Evolutionary conservation across 2,329 filamentous ascomycete species (phyloP), one percentile per base, ranked within the genome.

Genomic region (Fusarium caatingaense): DNA sequence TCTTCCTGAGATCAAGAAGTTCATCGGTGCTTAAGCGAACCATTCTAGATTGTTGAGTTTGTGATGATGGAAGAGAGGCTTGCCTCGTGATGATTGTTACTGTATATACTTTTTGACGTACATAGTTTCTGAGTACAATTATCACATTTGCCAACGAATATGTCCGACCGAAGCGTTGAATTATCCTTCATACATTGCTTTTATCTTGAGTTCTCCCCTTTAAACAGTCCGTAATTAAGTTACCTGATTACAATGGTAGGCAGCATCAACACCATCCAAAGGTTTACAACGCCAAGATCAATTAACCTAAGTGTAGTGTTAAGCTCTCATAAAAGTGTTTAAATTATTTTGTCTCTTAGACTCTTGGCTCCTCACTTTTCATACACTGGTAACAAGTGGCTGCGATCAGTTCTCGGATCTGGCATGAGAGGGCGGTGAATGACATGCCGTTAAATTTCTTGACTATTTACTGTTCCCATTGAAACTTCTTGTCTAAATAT

Each of bases 1-100:
- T 49, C 61, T 71, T 16, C 68, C 68, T 55, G 46, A 72, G 44
- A 65, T 71, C 11, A 72, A 72, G 68, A 20, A 72, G 47, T 71
- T 69, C 40, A 72, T 71, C 18, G 65, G 53, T 58, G 68, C 68
- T 66, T 71, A 44, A 23, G 18, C 4, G 23, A 27, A 42, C 15
- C 13, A 10, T 18, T 30, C 4, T 27, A n/a, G 27, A 11, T 9
- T 32, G 4, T 20, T 60, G 5, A 20, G 2, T 5, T 5, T 8
- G 10, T 15, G 21, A 12, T 13, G 23, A 13, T 9, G 15, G 48
- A 20, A 23, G 23, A 12, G 18, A 4, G 12, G 6, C 30, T 30
- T 44, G 30, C 4, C 12, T 21, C 6, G 25, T 21, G 16, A 30
- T 30, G 15, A 20, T 41, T 46, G 16, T 44, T 56, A 41, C 25